A percentile compares a stretch with the other conserved stretches of the same genome.
Conservation (phyloP, 1,284 basidiomycete genomes). For the Heliocybe sulcata region DNA sequence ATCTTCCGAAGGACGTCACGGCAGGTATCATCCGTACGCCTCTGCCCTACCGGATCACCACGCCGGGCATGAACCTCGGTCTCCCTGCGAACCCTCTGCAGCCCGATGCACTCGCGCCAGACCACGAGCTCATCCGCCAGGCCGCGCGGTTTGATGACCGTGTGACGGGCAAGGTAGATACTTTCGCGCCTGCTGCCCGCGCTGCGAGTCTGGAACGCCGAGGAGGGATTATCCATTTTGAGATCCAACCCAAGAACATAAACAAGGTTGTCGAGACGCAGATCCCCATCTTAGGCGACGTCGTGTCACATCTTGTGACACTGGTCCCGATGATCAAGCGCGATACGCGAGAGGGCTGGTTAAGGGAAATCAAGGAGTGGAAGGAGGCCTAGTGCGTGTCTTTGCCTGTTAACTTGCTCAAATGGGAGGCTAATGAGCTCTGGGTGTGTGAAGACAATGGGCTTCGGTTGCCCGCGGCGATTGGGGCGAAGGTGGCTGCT, state of each 20-base stretch:
- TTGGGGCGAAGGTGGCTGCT: slow-evolving; percentile 95
- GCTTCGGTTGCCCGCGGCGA: slow-evolving; percentile 92
- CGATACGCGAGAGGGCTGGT: slow-evolving; percentile 73
- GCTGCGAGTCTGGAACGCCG: slow-evolving; percentile 82
- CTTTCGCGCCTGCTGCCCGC: slow-evolving; percentile 87
- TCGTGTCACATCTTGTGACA: slow-evolving; percentile 74
- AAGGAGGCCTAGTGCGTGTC: no score
- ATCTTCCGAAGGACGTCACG: slow-evolving; percentile 96
- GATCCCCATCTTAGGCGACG: slow-evolving; percentile 92
- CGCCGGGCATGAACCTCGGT: slow-evolving; percentile 74
- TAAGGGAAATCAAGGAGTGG: slow-evolving; percentile 77
- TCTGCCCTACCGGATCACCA: slow-evolving; percentile 84
- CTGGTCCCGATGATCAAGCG: slow-evolving; percentile 76
- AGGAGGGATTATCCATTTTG: slow-evolving; percentile 98
- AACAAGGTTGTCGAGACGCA: slow-evolving; percentile 98
- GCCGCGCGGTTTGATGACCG: slow-evolving; percentile 98
- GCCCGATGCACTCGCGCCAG: slow-evolving; percentile 49
- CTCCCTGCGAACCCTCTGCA: slow-evolving; percentile 74
- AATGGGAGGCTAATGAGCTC: no score
- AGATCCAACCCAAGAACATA: slow-evolving; percentile 98
- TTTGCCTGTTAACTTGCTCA: no score
- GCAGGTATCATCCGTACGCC: slow-evolving; percentile 85
- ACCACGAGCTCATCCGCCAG: slow-evolving; percentile 65
- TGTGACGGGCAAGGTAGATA: slow-evolving; percentile 88
- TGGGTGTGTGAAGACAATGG: no score